These are phyloP conservation scores for Hypoxylon sp. DNA, from an alignment of 2,329 filamentous ascomycete species.

Conservation along the genomic window DNA sequence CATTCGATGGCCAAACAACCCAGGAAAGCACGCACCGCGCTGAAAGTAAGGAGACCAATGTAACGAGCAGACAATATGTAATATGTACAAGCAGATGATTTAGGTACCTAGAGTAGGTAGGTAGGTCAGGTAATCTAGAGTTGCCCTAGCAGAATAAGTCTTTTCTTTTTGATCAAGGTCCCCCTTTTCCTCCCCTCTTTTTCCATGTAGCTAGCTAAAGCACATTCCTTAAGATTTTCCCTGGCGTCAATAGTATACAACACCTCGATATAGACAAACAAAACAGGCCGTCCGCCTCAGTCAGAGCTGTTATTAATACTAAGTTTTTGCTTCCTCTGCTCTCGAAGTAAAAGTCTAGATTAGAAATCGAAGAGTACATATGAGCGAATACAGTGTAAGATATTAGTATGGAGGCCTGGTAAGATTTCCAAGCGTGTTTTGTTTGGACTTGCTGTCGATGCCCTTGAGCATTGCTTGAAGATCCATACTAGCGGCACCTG, in stretches of 20 bases:
- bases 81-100: constrained; percentile 35
- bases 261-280: constrained; percentile 5
- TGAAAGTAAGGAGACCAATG: constrained; percentile 17
- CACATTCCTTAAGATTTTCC: constrained; percentile 16
- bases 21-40: constrained; percentile 2
- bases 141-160: constrained; percentile 26
- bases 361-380: constrained; percentile 26
- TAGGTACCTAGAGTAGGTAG: no score
- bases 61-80: constrained; percentile 27
- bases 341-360: constrained; percentile 3
- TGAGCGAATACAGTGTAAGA: constrained; percentile 22
- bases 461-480: constrained; percentile 48
- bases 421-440: constrained; percentile 46
- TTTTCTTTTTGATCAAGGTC: constrained; percentile 20
- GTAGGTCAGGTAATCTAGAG: no score
- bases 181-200: constrained; percentile 23
- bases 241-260: constrained; percentile 24
- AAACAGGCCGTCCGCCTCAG: constrained; percentile 1
- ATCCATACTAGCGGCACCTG: constrained; percentile 40
- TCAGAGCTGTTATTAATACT: constrained; percentile 13
- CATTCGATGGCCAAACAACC: constrained; percentile 12
- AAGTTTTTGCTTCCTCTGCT: background rate
- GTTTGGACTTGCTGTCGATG: constrained; percentile 47
- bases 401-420: constrained; percentile 46
- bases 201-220: no score